Percentiles rank a stretch among this genome's conserved stretches.
Conservation (phyloP, 306 rosid species). For the Begonia masoniana region DNA sequence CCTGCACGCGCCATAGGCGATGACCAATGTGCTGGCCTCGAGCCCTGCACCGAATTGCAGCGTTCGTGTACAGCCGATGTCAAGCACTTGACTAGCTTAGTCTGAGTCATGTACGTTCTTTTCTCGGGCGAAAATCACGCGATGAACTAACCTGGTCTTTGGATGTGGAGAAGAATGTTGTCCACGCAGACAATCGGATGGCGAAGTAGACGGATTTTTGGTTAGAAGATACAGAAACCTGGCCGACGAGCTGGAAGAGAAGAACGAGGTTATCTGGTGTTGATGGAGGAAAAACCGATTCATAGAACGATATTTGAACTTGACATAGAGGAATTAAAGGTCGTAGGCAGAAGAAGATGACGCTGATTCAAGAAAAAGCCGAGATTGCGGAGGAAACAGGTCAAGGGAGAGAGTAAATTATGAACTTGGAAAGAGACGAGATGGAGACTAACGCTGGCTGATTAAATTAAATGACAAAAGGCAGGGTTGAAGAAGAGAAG, state of each 20-base stretch:
- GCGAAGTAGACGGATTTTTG: conserved; percentile 25
- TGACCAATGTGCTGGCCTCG: too few relatives aligned
- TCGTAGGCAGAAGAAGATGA: conserved; percentile 22
- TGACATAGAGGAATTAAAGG: conserved; percentile 16
- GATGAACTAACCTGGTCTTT: too few relatives aligned
- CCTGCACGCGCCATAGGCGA: too few relatives aligned
- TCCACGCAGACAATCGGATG: conserved; percentile 10
- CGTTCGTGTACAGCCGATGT: too few relatives aligned
- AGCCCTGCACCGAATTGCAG: too few relatives aligned
- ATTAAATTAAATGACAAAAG: conserved; percentile 11
- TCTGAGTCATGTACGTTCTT: too few relatives aligned
- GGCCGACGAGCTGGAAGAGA: conserved; percentile 25
- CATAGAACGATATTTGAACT: conserved; percentile 9
- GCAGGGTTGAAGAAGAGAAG: conserved; percentile 18
- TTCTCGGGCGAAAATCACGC: too few relatives aligned
- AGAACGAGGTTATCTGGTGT: conserved; percentile 22
- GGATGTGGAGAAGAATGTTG: conserved; percentile 23
- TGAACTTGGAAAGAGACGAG: conserved; percentile 22
- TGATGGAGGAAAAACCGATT: conserved; percentile 17
- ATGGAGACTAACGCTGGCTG: conserved; percentile 16
- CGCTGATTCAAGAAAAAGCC: conserved; percentile 8
- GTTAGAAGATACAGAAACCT: conserved; percentile 17
- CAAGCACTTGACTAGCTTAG: too few relatives aligned
- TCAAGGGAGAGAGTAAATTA: conserved; percentile 19
- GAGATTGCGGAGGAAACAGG: conserved; percentile 30